Conservation (phyloP, 805 yeast species). For the Ogataea nitratoaversa region DNA sequence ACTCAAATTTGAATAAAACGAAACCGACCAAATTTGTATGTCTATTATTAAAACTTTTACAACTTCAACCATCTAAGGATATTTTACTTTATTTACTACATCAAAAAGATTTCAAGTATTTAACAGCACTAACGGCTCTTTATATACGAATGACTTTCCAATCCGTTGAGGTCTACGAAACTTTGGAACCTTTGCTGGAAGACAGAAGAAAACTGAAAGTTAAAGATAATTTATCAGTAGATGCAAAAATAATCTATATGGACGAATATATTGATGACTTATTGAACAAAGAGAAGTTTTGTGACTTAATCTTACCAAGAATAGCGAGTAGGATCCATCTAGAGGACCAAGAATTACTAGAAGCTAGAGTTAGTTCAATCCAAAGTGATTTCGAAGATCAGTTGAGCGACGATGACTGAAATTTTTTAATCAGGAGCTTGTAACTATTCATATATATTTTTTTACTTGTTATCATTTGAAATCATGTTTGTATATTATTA, state of each 20-base stretch:
- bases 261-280: slow-evolving; percentile 74
- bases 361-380: slow-evolving; percentile 36
- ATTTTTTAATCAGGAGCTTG: too few species aligned
- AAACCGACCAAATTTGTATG: slow-evolving; percentile 74
- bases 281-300: slow-evolving; percentile 51
- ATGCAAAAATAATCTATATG: slow-evolving; percentile 46
- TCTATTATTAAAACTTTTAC: slow-evolving; percentile 69
- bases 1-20: slow-evolving; percentile 35
- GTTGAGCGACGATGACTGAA: slow-evolving; percentile 17
- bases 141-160: slow-evolving; percentile 50
- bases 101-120: slow-evolving; percentile 73
- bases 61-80: slow-evolving; percentile 63
- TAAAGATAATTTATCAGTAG: slow-evolving; percentile 32
- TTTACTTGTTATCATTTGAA: background rate
- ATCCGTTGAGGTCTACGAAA: slow-evolving; percentile 41
- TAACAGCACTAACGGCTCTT: slow-evolving; percentile 64
- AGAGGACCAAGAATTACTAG: slow-evolving; percentile 39
- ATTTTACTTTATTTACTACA: slow-evolving; percentile 49
- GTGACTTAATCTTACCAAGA: slow-evolving; percentile 73
- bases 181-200: slow-evolving; percentile 50
- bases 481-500: too few species aligned
- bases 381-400: slow-evolving; percentile 31
- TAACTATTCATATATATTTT: too few species aligned
- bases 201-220: slow-evolving; percentile 70
- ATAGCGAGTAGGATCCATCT: slow-evolving; percentile 38